Conservation (phyloP, 148 eudicot species). For the Vaccinium macrocarpon region DNA sequence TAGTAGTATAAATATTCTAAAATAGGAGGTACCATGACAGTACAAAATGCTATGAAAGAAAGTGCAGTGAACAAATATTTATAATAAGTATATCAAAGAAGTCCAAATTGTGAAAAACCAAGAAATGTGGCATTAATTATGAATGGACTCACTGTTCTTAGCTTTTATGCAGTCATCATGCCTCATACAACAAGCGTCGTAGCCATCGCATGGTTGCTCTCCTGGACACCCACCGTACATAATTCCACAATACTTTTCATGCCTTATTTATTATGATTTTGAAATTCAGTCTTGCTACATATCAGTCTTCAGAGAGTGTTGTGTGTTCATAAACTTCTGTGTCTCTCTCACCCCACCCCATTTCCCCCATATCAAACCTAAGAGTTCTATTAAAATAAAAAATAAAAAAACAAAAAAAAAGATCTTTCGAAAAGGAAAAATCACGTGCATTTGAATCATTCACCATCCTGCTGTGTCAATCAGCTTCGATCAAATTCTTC, state of each 20-base stretch:
- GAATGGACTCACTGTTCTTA: neutral
- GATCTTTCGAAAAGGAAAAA: neutral
- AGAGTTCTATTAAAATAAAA: too few relatives aligned
- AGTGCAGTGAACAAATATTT: neutral
- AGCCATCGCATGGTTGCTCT: neutral
- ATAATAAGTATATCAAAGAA: neutral
- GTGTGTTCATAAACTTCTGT: too few relatives aligned
- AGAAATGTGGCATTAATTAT: neutral
- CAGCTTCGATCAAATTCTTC: neutral
- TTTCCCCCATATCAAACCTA: neutral
- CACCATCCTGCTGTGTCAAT: neutral
- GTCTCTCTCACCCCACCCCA: too few relatives aligned
- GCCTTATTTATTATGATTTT: too few relatives aligned
- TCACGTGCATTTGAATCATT: neutral
- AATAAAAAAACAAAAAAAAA: too few relatives aligned
- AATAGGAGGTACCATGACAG: neutral
- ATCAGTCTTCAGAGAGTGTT: too few relatives aligned
- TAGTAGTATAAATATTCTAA: too few relatives aligned
- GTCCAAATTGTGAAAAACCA: neutral
- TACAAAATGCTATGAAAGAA: neutral
- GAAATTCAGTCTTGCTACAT: too few relatives aligned
- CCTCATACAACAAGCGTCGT: constrained; percentile 2
- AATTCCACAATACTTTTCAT: neutral
- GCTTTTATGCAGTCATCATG: neutral
- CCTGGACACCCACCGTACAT: neutral